Percentiles rank a stretch among this genome's conserved stretches.
Conservation (phyloP, 1,139 yeast species). For the Torulaspora globosa region DNA sequence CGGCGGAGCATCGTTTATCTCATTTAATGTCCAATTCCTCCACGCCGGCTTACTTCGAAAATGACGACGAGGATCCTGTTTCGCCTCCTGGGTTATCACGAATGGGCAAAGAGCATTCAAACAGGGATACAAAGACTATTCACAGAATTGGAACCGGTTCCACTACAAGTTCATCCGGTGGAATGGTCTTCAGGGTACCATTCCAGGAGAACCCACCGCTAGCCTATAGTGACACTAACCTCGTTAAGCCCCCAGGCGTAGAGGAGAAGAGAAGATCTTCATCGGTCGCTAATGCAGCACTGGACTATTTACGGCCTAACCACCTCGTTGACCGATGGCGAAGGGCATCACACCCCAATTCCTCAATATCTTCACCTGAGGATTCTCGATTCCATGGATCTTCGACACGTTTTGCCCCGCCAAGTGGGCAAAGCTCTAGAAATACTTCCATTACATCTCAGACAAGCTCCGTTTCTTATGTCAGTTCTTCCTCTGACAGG, state of each 20-base stretch:
- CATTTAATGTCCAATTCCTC: conserved; percentile 4
- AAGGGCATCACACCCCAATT: conserved; percentile 33
- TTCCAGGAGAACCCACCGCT: conserved; percentile 45
- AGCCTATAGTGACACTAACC: conserved; percentile 9
- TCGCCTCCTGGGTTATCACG: conserved; percentile 18
- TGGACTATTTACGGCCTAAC: conserved; percentile 12
- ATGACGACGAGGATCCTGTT: conserved; percentile 18
- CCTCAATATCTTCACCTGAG: conserved; percentile 10
- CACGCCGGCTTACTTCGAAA: conserved; percentile 10
- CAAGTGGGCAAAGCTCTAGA: conserved; percentile 14
- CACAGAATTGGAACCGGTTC: conserved; percentile 17
- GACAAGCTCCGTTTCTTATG: conserved; percentile 34
- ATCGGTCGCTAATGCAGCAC: conserved; percentile 17
- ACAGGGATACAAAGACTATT: conserved; percentile 9
- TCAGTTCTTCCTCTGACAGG: conserved; percentile 35
- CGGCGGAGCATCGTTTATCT: conserved; percentile 7
- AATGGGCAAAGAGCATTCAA: conserved; percentile 7
- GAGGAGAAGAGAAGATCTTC: conserved; percentile 28
- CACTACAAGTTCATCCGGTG: conserved; percentile 32
- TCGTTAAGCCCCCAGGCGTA: conserved; percentile 5
- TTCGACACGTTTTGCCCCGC: conserved; percentile 4
- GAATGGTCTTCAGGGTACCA: conserved; percentile 56
- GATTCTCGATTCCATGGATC: conserved; percentile 6
- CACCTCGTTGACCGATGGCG: conserved; percentile 16
- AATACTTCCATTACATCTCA: conserved; percentile 37